These are phyloP conservation scores for Pseudoperonospora humuli DNA, from an alignment of 352 stramenopile genomes.

Conservation along the genomic window DNA sequence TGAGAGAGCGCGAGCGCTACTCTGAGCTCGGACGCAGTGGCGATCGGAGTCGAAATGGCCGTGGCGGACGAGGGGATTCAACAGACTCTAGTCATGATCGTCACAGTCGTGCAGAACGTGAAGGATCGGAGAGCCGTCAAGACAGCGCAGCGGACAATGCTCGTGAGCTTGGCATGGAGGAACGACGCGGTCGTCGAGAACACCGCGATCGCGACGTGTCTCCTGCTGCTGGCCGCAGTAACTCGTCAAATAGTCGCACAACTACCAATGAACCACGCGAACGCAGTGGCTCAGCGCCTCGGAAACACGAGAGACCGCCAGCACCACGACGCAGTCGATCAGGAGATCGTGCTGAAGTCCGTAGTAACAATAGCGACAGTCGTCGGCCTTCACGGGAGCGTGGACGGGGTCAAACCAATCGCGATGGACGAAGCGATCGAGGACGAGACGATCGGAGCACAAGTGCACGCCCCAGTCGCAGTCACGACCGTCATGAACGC, in stretches of 20 bases:
- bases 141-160: conserved; percentile 10
- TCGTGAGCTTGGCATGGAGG: conserved; percentile 19
- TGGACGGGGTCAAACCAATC: conserved; percentile 19
- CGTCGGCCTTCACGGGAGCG: conserved; percentile 25
- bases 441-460: conserved; percentile 11
- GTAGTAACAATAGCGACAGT: conserved; percentile 17
- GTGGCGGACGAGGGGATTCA: conserved; percentile 7
- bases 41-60: conserved; percentile 24
- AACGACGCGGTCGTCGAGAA: conserved; percentile 25
- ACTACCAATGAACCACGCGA: conserved; percentile 15
- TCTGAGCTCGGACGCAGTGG: conserved; percentile 11
- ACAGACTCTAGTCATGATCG: conserved; percentile 15
- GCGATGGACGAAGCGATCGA: conserved; percentile 20
- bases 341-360: conserved; percentile 24
- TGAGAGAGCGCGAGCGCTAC: conserved; percentile 17
- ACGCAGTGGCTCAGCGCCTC: conserved; percentile 18
- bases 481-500: conserved; percentile 22
- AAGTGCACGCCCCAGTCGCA: conserved; percentile 12
- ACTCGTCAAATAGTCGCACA: conserved; percentile 12
- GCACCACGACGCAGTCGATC: conserved; percentile 31
- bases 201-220: conserved; percentile 25
- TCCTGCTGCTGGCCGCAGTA: conserved; percentile 12
- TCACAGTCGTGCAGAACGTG: conserved; percentile 19
- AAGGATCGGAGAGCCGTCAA: conserved; percentile 8
- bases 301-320: conserved; percentile 27